Percentiles rank a stretch among this genome's conserved stretches.
These are phyloP conservation scores for Tolypocladium ophioglossoides DNA, from an alignment of 2,329 filamentous ascomycete species.

Conservation along the genomic window DNA sequence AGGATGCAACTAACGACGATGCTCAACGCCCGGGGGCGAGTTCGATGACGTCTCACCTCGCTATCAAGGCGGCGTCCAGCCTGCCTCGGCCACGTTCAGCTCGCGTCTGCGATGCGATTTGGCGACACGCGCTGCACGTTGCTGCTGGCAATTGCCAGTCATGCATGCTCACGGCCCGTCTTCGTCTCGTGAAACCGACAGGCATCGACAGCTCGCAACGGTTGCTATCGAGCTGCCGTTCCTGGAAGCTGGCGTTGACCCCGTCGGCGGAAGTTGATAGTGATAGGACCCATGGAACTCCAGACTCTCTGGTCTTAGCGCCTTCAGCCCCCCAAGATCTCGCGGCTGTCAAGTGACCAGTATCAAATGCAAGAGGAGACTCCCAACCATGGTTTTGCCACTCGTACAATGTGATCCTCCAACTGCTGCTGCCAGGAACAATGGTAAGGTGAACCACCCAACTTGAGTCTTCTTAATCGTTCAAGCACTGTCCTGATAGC, in stretches of 20 bases:
- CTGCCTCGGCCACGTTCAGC: background rate
- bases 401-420: too few species aligned
- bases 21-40: background rate
- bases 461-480: too few species aligned
- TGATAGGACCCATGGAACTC: background rate
- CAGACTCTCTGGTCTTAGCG: background rate
- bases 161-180: background rate
- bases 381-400: background rate
- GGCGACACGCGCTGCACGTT: background rate
- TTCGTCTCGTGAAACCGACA: background rate
- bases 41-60: constrained; percentile 2
- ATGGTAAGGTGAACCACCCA: too few species aligned
- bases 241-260: background rate
- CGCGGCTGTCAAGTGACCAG: background rate
- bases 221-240: background rate
- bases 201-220: background rate
- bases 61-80: background rate
- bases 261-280: background rate
- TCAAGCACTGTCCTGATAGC: background rate
- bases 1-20: background rate
- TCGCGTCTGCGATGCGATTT: background rate
- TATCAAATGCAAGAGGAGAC: background rate
- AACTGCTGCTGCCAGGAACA: background rate
- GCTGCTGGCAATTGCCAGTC: background rate
- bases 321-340: background rate